Base-by-base conservation (phyloP, 495 filamentous ascomycete genomes). In the Aspergillus nanangensis region DNA sequence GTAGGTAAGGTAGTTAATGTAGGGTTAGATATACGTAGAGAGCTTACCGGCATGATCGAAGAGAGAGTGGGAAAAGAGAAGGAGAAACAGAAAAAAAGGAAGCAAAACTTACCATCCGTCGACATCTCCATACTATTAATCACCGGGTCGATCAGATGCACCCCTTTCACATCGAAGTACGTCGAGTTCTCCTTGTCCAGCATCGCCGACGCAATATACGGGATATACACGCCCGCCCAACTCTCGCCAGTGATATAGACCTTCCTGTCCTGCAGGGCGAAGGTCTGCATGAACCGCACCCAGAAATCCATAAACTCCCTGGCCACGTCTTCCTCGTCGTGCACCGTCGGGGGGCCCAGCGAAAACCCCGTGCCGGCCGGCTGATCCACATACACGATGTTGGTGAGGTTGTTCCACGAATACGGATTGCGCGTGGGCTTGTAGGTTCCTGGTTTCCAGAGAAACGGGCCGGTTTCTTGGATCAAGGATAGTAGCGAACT, bases 191-290 rank as follows among this genome's bases (percentile, higher is more conserved):
- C 80, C 33, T 69, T 71, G 44, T 87, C 76, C 53, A 92, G 67
- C 72, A 93, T 86, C 8, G 80, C 83, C 52, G 78, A 75, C 1
- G 86, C 81, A 38, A 94, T 83, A 55, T 92, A 94, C 0, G 88
- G 86, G 29, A 89, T 81, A 52, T 91, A 94, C 45, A 72, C 72
- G 4, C 88, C 88, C 17, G 84, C 87, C 56, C 88, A 86, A 33
- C 77, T 82, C 55, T 88, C 83, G 0, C 84, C 84, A 2, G 83
- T 75, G 41, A 88, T 74, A 51, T 83, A 90, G 1, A 87, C 75
- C 48, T 82, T 83, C 49, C 72, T 76, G 8, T 70, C 66, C 14
- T 86, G 74, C 56, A 88, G 62, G 19, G 58, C 65, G 45, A 89
- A 90, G 2, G 80, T 81, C 22, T 86, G 66, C 35, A 87, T 72